phyloP scores from a whole-genome alignment of 208 protist species.

The Tritrichomonas foetus region DNA sequence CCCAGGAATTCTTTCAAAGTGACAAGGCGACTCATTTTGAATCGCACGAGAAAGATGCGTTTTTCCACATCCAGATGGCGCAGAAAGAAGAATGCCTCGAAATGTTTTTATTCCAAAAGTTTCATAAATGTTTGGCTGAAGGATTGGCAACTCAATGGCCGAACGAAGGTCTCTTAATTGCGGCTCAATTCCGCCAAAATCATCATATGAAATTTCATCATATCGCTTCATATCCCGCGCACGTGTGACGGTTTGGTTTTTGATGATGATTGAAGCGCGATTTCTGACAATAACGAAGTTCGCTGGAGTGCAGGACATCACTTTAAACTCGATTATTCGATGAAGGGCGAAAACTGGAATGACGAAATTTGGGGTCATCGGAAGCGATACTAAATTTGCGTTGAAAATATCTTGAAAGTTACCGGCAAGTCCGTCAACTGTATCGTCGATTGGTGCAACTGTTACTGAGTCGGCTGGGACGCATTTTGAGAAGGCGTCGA shows the following conservation, averaged over 20 bases:
- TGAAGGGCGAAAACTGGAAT: not conserved
- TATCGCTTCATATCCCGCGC: not conserved
- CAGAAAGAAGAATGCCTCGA: not conserved
- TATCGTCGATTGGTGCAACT: slow-evolving; percentile 8
- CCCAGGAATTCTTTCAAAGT: not conserved
- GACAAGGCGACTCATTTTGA: not conserved
- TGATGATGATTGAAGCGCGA: not conserved
- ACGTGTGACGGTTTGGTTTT: not conserved
- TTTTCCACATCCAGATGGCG: slow-evolving; percentile 16
- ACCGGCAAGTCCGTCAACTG: not conserved
- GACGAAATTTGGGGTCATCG: not conserved
- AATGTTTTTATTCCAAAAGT: too few species aligned
- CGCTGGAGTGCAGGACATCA: not conserved
- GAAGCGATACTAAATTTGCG: not conserved
- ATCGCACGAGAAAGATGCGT: not conserved
- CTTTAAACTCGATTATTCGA: not conserved
- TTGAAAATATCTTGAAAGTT: not conserved
- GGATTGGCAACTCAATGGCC: not conserved
- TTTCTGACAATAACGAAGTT: not conserved
- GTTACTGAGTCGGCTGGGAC: not conserved
- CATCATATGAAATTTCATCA: not conserved
- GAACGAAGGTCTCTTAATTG: not conserved
- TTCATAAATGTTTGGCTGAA: not conserved
- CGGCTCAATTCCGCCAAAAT: not conserved
- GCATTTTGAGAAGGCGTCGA: not conserved